Base-by-base conservation (phyloP, 208 protist species). In the Trypanosoma rangeli region DNA sequence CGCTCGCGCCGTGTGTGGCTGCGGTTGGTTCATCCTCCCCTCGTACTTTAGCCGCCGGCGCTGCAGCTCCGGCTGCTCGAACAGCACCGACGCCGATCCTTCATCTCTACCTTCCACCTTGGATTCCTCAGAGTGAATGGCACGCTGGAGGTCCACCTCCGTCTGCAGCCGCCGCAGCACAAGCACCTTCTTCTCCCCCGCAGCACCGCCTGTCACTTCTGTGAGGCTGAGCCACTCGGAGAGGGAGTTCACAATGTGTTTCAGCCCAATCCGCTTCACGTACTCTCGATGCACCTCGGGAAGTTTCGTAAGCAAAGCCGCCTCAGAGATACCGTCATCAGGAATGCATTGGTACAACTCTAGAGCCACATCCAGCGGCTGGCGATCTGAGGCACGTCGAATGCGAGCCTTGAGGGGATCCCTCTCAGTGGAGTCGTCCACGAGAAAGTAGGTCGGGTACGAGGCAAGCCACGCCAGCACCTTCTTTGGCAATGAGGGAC, bases 341-440 rank as follows among this genome's bases (percentile, higher is more conserved):
- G 80, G 80, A 58, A 89, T 78, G 53, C 60, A 64, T 20, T 73
- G 57, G 56, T 94, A 94, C 58, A 94, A 64, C 18, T 74, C 70
- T 4, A 79, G 39, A 0, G 74, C 88, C 31, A 91, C 61, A 70
- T 92, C 85, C 24, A 94, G 78, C 54, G 88, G 85, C 68, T 86
- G 78, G 24, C 75, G 69, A 20, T 89, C 76, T 3, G 88, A 90
- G 9, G 84, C 79, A 20, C 88, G 85, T 29, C 84, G 74, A 31
- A 94, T 59, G 24, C 80, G 82, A 33, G 83, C 84, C 68, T 81
- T 82, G 9, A 69, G 33, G n/a, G 80, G 76, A 60, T 78, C 70
- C 66, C 54, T 68, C 79, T 70, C 66, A 1, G 46, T 74, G 48
- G 73, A 56, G 70, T 84, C 83, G 57, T 92, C 86, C 5, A 95